These are phyloP conservation scores for Boletus rubescentipes DNA, from an alignment of 768 basidiomycete species.

Conservation along the genomic window DNA sequence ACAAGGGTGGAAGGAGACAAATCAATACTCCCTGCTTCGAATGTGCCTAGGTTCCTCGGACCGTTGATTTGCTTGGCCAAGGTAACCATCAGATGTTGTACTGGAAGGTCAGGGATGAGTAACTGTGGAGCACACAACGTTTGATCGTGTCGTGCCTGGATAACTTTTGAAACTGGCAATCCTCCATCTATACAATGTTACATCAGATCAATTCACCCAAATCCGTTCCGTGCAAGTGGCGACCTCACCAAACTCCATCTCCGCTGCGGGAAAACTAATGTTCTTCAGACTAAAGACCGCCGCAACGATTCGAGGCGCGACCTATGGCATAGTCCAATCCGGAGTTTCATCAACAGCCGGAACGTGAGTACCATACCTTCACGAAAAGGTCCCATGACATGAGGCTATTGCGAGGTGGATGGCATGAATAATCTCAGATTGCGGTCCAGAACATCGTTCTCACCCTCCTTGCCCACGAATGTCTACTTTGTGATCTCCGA, in stretches of 20 bases:
- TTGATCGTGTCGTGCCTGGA: conserved; percentile 16
- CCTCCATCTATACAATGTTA: conserved; percentile 5
- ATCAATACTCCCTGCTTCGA: conserved; percentile 1
- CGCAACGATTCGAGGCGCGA: conserved; percentile 43
- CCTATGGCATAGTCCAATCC: conserved; percentile 25
- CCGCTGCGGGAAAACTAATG: conserved; percentile 18
- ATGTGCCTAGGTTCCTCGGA: neutral
- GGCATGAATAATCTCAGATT: neutral
- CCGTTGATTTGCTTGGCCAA: neutral
- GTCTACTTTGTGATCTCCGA: conserved; percentile 9
- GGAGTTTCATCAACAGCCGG: conserved; percentile 17
- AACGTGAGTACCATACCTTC: conserved; percentile 10
- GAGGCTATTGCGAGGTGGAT: conserved; percentile 27
- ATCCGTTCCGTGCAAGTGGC: neutral
- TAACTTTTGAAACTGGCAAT: conserved; percentile 16
- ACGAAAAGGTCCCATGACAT: conserved; percentile 28
- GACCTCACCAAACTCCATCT: conserved; percentile 16
- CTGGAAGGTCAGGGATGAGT: conserved; percentile 3
- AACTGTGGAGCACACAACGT: neutral
- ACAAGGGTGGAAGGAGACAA: neutral
- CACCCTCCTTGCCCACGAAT: conserved; percentile 23
- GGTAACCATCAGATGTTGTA: conserved; percentile 27
- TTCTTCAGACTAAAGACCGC: conserved; percentile 45
- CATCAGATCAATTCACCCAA: neutral
- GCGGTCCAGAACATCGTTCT: neutral